Conservation (phyloP, 2,329 filamentous ascomycete genomes). For the Pleoardoris graminearum region DNA sequence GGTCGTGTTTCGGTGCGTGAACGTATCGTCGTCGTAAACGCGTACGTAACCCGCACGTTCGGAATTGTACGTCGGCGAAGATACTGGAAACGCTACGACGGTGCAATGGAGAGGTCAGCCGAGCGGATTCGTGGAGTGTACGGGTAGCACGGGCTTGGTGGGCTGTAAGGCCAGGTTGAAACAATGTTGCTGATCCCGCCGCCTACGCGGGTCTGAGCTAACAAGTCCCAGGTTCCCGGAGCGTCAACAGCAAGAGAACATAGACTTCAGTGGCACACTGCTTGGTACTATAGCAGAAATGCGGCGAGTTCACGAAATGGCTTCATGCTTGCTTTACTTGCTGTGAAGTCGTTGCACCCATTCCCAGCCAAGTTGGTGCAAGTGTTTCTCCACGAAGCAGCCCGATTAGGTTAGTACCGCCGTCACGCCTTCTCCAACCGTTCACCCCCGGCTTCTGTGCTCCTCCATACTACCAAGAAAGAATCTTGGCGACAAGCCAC, state of each 20-base stretch:
- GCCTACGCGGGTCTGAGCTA: neutral
- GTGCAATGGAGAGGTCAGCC: constrained; percentile 1
- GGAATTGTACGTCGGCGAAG: neutral
- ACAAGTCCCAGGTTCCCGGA: neutral
- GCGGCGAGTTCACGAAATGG: no score
- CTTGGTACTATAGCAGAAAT: no score
- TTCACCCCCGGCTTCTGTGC: neutral
- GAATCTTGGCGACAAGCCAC: neutral
- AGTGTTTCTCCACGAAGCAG: neutral
- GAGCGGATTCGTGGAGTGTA: neutral
- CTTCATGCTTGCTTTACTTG: neutral
- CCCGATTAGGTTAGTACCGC: constrained; percentile 4
- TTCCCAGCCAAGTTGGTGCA: no score
- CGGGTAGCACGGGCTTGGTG: neutral
- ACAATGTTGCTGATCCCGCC: constrained; percentile 15
- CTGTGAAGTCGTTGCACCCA: neutral
- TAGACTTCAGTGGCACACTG: neutral
- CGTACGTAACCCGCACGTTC: constrained; percentile 9
- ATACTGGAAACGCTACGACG: neutral
- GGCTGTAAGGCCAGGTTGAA: constrained; percentile 19
- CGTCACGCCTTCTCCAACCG: neutral
- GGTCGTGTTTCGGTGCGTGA: constrained; percentile 22
- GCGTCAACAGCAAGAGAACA: neutral
- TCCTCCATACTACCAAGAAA: neutral
- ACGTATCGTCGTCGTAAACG: constrained; percentile 7